Conservation (phyloP, 345 rosid genomes). For the Gossypium turneri region DNA sequence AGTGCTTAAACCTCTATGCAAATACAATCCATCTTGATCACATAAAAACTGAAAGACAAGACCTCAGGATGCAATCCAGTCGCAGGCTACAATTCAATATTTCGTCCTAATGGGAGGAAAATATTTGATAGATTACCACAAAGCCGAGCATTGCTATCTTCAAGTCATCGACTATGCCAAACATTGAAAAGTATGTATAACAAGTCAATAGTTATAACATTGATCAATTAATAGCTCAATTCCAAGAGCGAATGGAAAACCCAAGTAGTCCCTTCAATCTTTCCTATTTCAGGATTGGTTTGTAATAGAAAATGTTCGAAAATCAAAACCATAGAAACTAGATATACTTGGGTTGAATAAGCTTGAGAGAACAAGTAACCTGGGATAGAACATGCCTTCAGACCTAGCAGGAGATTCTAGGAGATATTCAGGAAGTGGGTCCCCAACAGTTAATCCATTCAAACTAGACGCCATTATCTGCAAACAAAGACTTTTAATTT, state of each 20-base stretch:
- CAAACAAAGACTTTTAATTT: neutral
- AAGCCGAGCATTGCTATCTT: neutral
- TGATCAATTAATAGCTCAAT: neutral
- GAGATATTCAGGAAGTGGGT: constrained; percentile 67
- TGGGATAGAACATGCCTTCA: constrained; percentile 43
- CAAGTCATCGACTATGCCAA: neutral
- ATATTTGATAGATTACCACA: neutral
- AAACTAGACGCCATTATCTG: constrained; percentile 98
- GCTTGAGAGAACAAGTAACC: constrained; percentile 28
- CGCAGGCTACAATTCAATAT: neutral
- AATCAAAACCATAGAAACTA: neutral
- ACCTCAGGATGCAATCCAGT: neutral
- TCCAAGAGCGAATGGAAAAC: neutral
- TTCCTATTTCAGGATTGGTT: neutral
- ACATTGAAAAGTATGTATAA: neutral
- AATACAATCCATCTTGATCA: neutral
- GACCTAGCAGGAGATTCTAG: constrained; percentile 84
- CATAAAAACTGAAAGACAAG: neutral
- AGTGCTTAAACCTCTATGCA: neutral
- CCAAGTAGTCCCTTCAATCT: neutral
- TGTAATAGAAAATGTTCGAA: neutral
- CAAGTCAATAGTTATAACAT: neutral
- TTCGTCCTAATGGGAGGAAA: neutral
- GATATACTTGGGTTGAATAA: neutral
- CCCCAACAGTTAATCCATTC: constrained; percentile 69